A percentile compares a stretch with the other conserved stretches of the same genome.
Conservation (phyloP, 2,329 filamentous ascomycete species). For the Pseudogymnoascus verrucosus region DNA sequence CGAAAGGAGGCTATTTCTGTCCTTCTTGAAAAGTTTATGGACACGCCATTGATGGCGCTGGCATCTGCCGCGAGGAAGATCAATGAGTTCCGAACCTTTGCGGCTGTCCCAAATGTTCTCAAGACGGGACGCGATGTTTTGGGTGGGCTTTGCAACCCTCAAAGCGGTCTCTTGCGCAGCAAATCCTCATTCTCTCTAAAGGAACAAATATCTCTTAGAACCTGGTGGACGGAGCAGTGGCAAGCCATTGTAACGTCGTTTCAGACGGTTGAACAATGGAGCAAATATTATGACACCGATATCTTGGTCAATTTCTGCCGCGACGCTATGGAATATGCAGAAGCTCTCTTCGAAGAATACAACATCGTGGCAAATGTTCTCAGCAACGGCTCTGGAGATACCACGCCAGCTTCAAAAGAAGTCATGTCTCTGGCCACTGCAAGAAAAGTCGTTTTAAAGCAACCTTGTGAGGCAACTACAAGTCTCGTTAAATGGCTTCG, state of each 20-base stretch:
- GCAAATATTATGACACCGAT: constrained; percentile 36
- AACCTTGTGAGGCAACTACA: constrained; percentile 57
- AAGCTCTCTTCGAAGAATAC: constrained; percentile 76
- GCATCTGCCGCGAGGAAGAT: constrained; percentile 37
- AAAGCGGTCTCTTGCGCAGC: constrained; percentile 39
- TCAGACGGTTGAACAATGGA: constrained; percentile 73
- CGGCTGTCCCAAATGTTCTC: constrained; percentile 48
- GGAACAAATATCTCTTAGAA: constrained; percentile 39
- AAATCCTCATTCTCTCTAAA: constrained; percentile 17
- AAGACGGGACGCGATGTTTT: constrained; percentile 51
- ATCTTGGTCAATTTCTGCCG: constrained; percentile 89
- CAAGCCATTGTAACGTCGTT: constrained; percentile 73
- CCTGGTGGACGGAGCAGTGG: constrained; percentile 85
- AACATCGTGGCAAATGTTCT: constrained; percentile 58
- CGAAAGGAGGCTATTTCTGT: constrained; percentile 43
- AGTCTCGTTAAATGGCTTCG: constrained; percentile 80
- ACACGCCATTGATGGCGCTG: constrained; percentile 37
- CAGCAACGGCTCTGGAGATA: constrained; percentile 30
- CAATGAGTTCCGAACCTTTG: constrained; percentile 41
- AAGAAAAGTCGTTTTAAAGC: constrained; percentile 49
- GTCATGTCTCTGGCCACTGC: constrained; percentile 29
- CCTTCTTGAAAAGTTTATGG: constrained; percentile 39
- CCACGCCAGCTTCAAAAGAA: constrained; percentile 20
- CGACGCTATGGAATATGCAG: constrained; percentile 89
- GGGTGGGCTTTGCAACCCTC: constrained; percentile 46